These are phyloP conservation scores for Tulasnella sp. DNA, from an alignment of 768 basidiomycete genomes.

Conservation along the genomic window DNA sequence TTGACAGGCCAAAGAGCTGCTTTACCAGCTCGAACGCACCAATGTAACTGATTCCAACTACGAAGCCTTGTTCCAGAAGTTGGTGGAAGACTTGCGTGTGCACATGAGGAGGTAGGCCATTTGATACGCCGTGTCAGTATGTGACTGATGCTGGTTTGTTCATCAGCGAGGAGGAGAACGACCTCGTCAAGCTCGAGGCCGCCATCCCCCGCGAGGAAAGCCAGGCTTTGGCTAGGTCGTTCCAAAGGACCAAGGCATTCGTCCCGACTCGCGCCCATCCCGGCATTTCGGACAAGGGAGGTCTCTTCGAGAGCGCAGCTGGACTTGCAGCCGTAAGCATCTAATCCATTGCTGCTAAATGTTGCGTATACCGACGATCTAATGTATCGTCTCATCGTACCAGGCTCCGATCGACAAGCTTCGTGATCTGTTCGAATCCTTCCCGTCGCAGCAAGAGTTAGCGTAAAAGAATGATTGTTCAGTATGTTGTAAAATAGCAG, in stretches of 20 bases:
- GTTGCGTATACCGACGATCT: neutral
- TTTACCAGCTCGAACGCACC: conserved; percentile 40
- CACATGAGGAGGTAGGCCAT: conserved; percentile 36
- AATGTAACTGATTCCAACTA: conserved; percentile 35
- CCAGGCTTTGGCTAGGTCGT: conserved; percentile 39
- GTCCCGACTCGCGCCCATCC: conserved; percentile 53
- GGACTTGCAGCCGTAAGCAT: conserved; percentile 38
- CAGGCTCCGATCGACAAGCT: conserved; percentile 50
- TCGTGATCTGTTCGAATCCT: conserved; percentile 47
- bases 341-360: neutral
- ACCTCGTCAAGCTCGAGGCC: conserved; percentile 37
- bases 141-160: neutral
- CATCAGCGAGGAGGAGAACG: conserved; percentile 45
- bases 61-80: conserved; percentile 25
- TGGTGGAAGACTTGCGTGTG: conserved; percentile 24
- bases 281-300: conserved; percentile 47
- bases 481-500: neutral
- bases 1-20: conserved; percentile 35
- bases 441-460: conserved; percentile 34
- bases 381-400: neutral
- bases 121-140: conserved; percentile 27
- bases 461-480: neutral
- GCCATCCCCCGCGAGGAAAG: conserved; percentile 40
- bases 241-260: conserved; percentile 53
- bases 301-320: conserved; percentile 53